Base-by-base conservation (phyloP, 495 filamentous ascomycete genomes). In the Hyaloscypha hepaticicola region DNA sequence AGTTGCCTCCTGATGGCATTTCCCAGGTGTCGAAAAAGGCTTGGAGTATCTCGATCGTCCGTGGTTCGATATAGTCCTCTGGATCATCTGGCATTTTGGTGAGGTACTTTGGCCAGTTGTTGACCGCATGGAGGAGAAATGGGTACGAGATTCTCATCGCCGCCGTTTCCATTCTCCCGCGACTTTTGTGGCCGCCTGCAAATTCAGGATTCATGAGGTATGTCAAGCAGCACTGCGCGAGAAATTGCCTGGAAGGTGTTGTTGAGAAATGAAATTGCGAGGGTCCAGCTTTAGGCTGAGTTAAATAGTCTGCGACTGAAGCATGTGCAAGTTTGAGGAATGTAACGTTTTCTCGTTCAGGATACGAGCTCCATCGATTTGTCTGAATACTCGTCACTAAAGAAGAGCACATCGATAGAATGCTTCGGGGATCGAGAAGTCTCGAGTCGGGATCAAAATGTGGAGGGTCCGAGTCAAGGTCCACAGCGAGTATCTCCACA, bases 291-390 rank as follows among this genome's bases (percentile, higher is more conserved):
- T 29, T 56, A 22, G 48, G 28, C 52, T 61, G 58, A 22, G 41
- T 61, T 26, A 66, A 34, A 28, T 61, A 66, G 14, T 66, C 64
- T n/a, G 57, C 64, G 6, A 66, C 64, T 31, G 64, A 66, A 45
- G 58, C 64, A 51, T 66, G 64, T 16, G 64, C 52, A 21, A 66
- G 64, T 38, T 38, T 66, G 26, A 66, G 25, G 16, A 21, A 24
- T 31, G 55, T 57, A 21, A 57, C 55, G 1, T 22, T 58, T 38
- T 38, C 21, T 31, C 22, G 41, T 38, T 38, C 21, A n/a, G 22
- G 28, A 33, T 38, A n/a, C 14, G 4, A 2, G 22, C 19, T 58
- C 56, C 34, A 57, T 53, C 53, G 19, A 33, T 22, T 33, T 28
- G n/a, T 27, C 41, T 33, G 53, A 0, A 57, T 27, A 19, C 25